These are phyloP conservation scores for Chrysanthemum lavandulifolium DNA, from an alignment of 129 eudicot genomes.

Conservation along the genomic window DNA sequence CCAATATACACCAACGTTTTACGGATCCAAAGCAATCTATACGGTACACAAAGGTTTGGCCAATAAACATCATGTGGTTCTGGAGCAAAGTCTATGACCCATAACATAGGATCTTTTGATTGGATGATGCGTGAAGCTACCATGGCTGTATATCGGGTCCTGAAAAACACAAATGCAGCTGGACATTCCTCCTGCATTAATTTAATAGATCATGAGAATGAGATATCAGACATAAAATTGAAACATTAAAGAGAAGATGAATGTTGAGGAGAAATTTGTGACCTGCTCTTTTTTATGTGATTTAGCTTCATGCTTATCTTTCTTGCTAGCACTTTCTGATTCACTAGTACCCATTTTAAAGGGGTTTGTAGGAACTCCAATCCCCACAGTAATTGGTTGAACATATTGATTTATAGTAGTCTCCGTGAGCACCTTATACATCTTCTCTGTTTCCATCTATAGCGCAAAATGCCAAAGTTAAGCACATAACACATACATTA, in stretches of 20 bases:
- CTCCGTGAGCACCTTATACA: constrained; percentile 55
- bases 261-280: constrained; percentile 9
- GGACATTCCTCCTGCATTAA: constrained; percentile 88
- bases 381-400: constrained; percentile 40
- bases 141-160: constrained; percentile 88
- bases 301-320: constrained; percentile 33
- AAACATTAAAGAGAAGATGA: not conserved
- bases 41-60: constrained; percentile 77
- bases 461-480: constrained; percentile 6
- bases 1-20: constrained; percentile 64
- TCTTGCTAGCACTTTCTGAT: constrained; percentile 31
- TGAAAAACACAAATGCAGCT: constrained; percentile 87
- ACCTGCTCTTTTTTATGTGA: constrained; percentile 55
- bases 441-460: constrained; percentile 71
- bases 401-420: constrained; percentile 34
- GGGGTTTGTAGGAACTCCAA: constrained; percentile 23
- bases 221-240: not conserved
- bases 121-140: constrained; percentile 76
- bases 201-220: not conserved
- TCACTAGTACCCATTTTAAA: constrained; percentile 40
- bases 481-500: not conserved
- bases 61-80: constrained; percentile 85
- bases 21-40: constrained; percentile 82
- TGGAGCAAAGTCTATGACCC: constrained; percentile 88
- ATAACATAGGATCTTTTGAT: constrained; percentile 75